Evolutionary conservation across 805 yeast species (phyloP).

Genomic region (Candida maesae): DNA sequence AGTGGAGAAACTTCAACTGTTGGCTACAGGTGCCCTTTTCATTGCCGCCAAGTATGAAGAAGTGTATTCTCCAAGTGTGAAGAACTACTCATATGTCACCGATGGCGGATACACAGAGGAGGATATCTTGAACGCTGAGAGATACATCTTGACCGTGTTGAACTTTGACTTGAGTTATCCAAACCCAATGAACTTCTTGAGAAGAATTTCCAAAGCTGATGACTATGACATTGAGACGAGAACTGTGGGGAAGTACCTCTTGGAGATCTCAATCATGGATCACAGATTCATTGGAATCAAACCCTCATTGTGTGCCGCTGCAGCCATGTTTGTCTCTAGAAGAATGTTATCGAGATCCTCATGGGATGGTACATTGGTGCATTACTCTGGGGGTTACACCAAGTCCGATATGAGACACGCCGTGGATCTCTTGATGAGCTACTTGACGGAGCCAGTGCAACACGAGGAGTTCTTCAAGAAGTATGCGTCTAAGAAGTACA

Average conservation of each 20-base stretch:
- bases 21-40: slow-evolving; percentile 82
- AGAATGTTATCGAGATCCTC: slow-evolving; percentile 59
- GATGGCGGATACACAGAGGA: slow-evolving; percentile 81
- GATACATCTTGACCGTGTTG: slow-evolving; percentile 66
- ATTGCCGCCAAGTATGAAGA: slow-evolving; percentile 94
- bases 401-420: slow-evolving; percentile 68
- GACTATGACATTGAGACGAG: slow-evolving; percentile 81
- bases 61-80: slow-evolving; percentile 80
- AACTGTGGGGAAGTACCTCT: slow-evolving; percentile 77
- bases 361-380: slow-evolving; percentile 85
- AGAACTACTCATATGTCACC: slow-evolving; percentile 82
- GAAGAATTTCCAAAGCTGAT: slow-evolving; percentile 88
- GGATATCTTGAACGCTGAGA: slow-evolving; percentile 80
- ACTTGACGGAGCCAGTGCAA: slow-evolving; percentile 71
- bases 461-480: slow-evolving; percentile 93
- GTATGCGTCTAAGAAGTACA: slow-evolving; percentile 82
- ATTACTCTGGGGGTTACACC: slow-evolving; percentile 88
- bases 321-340: slow-evolving; percentile 82
- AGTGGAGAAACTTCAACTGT: slow-evolving; percentile 74
- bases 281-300: slow-evolving; percentile 66
- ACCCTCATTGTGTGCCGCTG: slow-evolving; percentile 82
- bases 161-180: slow-evolving; percentile 79
- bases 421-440: slow-evolving; percentile 69
- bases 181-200: slow-evolving; percentile 83
- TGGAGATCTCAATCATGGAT: slow-evolving; percentile 76